Percentiles rank a stretch among this genome's conserved stretches.
Conservation (phyloP, 352 stramenopile species). For the Stramenopiles sp. region DNA sequence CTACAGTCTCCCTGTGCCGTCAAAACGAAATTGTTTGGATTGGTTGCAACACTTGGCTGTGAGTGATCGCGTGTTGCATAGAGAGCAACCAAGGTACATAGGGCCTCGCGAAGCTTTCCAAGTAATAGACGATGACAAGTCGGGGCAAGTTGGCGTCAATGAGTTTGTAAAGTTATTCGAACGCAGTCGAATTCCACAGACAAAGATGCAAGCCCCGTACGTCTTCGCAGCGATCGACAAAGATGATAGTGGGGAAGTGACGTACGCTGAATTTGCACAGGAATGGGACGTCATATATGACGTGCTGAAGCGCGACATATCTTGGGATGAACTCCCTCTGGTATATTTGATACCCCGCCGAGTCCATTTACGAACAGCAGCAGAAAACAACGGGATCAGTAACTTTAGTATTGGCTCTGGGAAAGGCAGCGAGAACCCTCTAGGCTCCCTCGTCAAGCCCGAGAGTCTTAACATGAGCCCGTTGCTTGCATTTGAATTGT, state of each 20-base stretch:
- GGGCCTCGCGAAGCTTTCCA: not conserved
- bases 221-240: not conserved
- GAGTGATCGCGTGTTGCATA: not conserved
- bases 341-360: not conserved
- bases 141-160: not conserved
- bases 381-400: not conserved
- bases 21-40: not conserved
- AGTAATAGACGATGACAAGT: not conserved
- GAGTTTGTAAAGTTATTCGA: not conserved
- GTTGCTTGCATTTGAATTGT: not conserved
- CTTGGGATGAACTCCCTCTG: not conserved
- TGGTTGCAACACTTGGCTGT: not conserved
- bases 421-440: not conserved
- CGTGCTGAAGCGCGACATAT: not conserved
- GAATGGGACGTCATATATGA: not conserved
- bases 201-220: not conserved
- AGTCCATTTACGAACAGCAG: not conserved
- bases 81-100: not conserved
- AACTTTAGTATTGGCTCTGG: not conserved
- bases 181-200: not conserved
- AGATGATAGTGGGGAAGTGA: not conserved
- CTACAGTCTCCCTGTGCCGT: not conserved
- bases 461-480: not conserved
- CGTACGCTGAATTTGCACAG: not conserved
- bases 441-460: not conserved